Base-by-base conservation (phyloP, 148 eudicot genomes). In the Vaccinium vitisidaea region DNA sequence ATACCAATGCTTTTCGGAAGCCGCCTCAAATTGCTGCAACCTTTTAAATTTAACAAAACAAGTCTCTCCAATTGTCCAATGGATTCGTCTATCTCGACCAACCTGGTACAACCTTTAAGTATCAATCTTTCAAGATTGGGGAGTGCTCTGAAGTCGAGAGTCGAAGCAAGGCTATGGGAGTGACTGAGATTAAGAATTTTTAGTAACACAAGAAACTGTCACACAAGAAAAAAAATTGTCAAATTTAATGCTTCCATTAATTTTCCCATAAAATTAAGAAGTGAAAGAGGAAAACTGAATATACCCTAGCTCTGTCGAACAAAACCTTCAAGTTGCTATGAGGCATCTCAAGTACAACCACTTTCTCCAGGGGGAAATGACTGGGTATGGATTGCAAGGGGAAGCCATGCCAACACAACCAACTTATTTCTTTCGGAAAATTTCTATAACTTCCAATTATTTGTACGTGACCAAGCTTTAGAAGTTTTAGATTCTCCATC, bases 131-230 rank as follows among this genome's bases (percentile, higher is more conserved):
- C 46, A 43, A 43, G 46, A 43, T 43, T 43, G 46, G 46, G 46
- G 3, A 82, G 18, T 5, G 11, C 1, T 19, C 43, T 43, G 23
- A 82, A 82, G 58, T 67, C 11, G 0, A 39, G 76, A 12, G 39
- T 69, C 21, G 4, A 21, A 9, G 27, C 27, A n/a, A 63, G 69
- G 69, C 13, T n/a, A n/a, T n/a, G 27, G 12, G 69, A 82, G 23
- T 82, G 16, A 50, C 77, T 67, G n/a, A 82, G 84, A 82, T 65
- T n/a, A 48, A 82, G 76, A 8, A 32, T 82, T 32, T 82, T 63
- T 14, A 82, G n/a, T 1, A 27, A 48, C n/a, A 30, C 36, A 16
- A 67, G 76, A 16, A 1, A 19, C 84, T 82, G 79, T 10, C 49
- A 19, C n/a, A 48, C 11, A 48, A 0, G 21, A 5, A 80, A 53